Evolutionary conservation across 345 rosid genomes (phyloP).

Genomic region (Angophora floribunda): DNA sequence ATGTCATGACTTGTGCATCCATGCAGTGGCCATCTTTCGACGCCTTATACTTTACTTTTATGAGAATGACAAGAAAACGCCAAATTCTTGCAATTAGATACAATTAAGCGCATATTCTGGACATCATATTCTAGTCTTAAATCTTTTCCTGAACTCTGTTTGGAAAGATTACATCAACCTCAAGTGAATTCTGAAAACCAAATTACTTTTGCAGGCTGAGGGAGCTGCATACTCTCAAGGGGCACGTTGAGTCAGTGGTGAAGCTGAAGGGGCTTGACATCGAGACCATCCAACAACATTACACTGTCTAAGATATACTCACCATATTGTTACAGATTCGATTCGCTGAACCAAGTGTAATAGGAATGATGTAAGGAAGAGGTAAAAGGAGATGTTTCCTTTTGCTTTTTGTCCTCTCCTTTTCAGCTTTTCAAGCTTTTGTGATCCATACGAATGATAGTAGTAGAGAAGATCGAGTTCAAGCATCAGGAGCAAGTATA

Average conservation of each 20-base stretch:
- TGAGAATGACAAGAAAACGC: background rate
- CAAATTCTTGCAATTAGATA: background rate
- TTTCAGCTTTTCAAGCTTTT: background rate
- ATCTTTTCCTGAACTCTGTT: background rate
- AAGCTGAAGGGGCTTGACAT: constrained; percentile 67
- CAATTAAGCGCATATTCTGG: background rate
- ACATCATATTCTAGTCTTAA: background rate
- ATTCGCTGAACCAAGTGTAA: background rate
- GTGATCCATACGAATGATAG: background rate
- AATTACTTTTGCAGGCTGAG: constrained; percentile 33
- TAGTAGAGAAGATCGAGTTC: background rate
- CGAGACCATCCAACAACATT: constrained; percentile 65
- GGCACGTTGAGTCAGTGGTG: constrained; percentile 68
- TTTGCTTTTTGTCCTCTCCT: background rate
- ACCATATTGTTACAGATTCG: background rate
- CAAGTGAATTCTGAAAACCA: background rate
- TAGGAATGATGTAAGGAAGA: background rate
- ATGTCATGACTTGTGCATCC: background rate
- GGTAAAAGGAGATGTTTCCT: background rate
- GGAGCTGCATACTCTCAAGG: constrained; percentile 65
- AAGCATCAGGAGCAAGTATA: background rate
- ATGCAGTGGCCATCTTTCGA: background rate
- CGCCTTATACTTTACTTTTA: background rate
- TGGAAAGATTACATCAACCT: background rate
- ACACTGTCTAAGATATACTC: constrained; percentile 25